Evolutionary conservation across 345 rosid species (phyloP).

Genomic region (Syzygium aqueum): DNA sequence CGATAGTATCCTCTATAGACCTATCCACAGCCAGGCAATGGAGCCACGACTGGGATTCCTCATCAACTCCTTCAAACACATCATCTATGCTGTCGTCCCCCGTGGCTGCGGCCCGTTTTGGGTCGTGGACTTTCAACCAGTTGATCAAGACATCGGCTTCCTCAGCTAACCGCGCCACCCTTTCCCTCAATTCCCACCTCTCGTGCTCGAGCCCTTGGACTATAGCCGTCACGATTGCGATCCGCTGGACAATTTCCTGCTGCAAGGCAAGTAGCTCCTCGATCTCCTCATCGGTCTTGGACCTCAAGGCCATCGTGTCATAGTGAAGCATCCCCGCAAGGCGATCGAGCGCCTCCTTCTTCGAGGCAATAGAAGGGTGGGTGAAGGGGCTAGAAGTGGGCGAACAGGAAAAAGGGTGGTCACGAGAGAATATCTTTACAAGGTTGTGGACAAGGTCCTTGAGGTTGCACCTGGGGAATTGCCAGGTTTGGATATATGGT

Average conservation of each 20-base stretch:
- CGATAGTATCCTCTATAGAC: slow-evolving; percentile 53
- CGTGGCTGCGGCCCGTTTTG: not conserved
- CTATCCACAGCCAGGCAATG: slow-evolving; percentile 31
- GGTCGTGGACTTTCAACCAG: slow-evolving; percentile 35
- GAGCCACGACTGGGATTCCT: slow-evolving; percentile 10
- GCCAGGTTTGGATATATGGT: slow-evolving; percentile 50
- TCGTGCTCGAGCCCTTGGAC: slow-evolving; percentile 29
- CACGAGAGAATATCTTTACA: slow-evolving; percentile 30
- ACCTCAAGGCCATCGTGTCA: slow-evolving; percentile 20
- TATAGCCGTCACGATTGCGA: not conserved
- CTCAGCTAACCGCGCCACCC: slow-evolving; percentile 6
- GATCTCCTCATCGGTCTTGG: slow-evolving; percentile 22
- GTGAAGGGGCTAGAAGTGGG: slow-evolving; percentile 5
- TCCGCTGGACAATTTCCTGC: slow-evolving; percentile 21
- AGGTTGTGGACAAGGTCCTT: slow-evolving; percentile 36
- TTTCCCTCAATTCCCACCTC: slow-evolving; percentile 18
- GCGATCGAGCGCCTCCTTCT: slow-evolving; percentile 57
- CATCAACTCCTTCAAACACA: slow-evolving; percentile 21
- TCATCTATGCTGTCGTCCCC: slow-evolving; percentile 16
- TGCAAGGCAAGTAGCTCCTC: slow-evolving; percentile 27
- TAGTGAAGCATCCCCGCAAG: slow-evolving; percentile 49
- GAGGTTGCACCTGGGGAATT: slow-evolving; percentile 35
- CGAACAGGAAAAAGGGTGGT: slow-evolving; percentile 35
- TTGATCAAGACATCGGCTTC: slow-evolving; percentile 16
- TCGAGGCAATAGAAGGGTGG: slow-evolving; percentile 25